A percentile compares a stretch with the other conserved stretches of the same genome.
Conservation (phyloP, 345 rosid genomes). For the Heritiera fomes region DNA sequence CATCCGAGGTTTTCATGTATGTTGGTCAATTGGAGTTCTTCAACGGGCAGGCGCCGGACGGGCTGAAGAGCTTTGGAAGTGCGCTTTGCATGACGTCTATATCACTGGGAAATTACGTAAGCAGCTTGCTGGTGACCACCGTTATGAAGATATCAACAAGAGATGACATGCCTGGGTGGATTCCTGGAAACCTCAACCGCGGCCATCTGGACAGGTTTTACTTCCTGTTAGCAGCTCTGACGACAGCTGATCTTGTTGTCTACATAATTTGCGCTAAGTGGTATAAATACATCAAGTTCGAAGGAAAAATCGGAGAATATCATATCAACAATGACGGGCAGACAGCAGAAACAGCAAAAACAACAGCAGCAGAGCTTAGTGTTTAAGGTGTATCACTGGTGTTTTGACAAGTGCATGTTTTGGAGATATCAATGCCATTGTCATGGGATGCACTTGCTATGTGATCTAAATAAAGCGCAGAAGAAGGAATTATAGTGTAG, state of each 20-base stretch:
- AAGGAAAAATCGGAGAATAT: conserved; percentile 32
- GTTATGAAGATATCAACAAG: conserved; percentile 79
- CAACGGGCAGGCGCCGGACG: conserved; percentile 86
- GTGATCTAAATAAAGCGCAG: neutral
- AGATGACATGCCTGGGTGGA: conserved; percentile 90
- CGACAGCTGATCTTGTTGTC: conserved; percentile 60
- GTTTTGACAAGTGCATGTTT: neutral
- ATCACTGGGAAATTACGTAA: conserved; percentile 90
- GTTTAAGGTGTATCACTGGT: neutral
- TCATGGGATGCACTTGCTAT: neutral
- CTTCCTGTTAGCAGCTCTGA: conserved; percentile 85
- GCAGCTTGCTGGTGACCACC: conserved; percentile 74
- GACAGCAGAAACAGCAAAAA: neutral
- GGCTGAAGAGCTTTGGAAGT: conserved; percentile 92
- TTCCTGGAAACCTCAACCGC: conserved; percentile 79
- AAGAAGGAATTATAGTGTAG: neutral
- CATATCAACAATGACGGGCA: neutral
- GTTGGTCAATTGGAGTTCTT: conserved; percentile 96
- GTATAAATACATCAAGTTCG: conserved; percentile 70
- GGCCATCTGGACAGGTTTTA: conserved; percentile 89
- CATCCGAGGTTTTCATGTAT: conserved; percentile 97
- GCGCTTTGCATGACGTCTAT: conserved; percentile 97
- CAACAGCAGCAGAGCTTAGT: neutral
- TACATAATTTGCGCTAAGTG: conserved; percentile 69
- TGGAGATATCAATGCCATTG: conserved; percentile 1